Conservation (phyloP, 1,284 basidiomycete genomes). For the Meripilus lineatus region DNA sequence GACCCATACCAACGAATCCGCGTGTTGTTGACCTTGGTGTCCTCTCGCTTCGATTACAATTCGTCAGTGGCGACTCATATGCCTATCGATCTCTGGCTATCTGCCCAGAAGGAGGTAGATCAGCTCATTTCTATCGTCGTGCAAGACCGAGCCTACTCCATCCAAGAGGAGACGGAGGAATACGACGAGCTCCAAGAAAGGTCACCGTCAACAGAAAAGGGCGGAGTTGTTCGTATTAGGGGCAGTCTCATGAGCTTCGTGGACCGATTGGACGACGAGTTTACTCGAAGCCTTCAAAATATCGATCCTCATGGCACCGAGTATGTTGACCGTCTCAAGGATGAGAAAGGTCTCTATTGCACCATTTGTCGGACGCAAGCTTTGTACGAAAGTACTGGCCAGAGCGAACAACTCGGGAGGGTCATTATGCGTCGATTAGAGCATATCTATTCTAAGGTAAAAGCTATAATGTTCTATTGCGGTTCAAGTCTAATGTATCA, state of each 20-base stretch:
- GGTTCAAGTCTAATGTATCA: constrained; percentile 6
- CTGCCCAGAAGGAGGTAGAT: constrained; percentile 87
- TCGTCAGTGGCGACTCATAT: constrained; percentile 84
- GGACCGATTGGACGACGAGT: constrained; percentile 97
- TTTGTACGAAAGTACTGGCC: constrained; percentile 80
- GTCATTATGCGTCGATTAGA: constrained; percentile 95
- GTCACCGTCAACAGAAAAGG: constrained; percentile 66
- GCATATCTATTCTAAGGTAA: constrained; percentile 96
- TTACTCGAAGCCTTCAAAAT: constrained; percentile 96
- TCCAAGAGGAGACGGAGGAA: constrained; percentile 87
- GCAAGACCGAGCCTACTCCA: constrained; percentile 68
- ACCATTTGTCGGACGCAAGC: constrained; percentile 91
- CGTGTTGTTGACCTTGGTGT: constrained; percentile 90
- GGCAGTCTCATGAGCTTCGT: constrained; percentile 94
- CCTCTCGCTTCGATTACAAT: constrained; percentile 97
- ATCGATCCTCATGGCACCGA: constrained; percentile 98
- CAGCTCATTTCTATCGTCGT: constrained; percentile 79
- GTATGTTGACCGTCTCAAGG: constrained; percentile 93
- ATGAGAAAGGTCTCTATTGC: constrained; percentile 92
- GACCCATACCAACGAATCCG: constrained; percentile 93
- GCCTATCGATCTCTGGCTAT: constrained; percentile 90
- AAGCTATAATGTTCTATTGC: constrained; percentile 11
- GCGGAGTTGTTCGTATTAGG: constrained; percentile 73
- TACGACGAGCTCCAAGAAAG: constrained; percentile 93
- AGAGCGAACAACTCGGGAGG: constrained; percentile 77